Percentiles rank a stretch among this genome's conserved stretches.
Evolutionary conservation across 345 rosid species (phyloP).

Genomic region (Trapa bicornis): DNA sequence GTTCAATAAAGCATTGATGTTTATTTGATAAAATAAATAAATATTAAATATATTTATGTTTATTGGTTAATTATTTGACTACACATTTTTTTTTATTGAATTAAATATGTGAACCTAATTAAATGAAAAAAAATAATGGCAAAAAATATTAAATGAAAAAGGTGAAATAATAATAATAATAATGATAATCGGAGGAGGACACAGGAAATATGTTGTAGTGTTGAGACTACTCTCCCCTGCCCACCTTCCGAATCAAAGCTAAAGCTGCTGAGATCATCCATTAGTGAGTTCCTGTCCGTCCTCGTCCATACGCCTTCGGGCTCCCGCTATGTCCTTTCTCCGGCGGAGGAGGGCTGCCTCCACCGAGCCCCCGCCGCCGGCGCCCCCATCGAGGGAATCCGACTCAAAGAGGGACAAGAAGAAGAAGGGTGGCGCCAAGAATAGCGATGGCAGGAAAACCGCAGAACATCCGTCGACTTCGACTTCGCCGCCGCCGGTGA

Average conservation of each 20-base stretch:
- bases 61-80: too few relatives aligned
- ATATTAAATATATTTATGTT: too few relatives aligned
- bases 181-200: not conserved
- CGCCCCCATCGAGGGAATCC: not conserved
- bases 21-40: too few relatives aligned
- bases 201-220: too few relatives aligned
- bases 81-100: too few relatives aligned
- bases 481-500: not conserved
- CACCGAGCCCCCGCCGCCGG: conserved; percentile 1
- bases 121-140: too few relatives aligned
- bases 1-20: too few relatives aligned
- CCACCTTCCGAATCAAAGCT: not conserved
- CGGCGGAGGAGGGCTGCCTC: conserved; percentile 24
- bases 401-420: conserved; percentile 4
- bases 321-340: conserved; percentile 20
- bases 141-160: too few relatives aligned
- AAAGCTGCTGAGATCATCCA: not conserved
- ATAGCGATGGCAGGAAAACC: conserved; percentile 10
- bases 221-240: not conserved
- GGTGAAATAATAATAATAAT: not conserved
- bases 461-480: not conserved
- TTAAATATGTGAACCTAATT: too few relatives aligned
- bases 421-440: not conserved
- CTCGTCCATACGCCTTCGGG: not conserved
- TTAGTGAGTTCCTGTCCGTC: conserved; percentile 2